Conservation (phyloP, 2,329 filamentous ascomycete genomes). For the Exserohilum rostratum region DNA sequence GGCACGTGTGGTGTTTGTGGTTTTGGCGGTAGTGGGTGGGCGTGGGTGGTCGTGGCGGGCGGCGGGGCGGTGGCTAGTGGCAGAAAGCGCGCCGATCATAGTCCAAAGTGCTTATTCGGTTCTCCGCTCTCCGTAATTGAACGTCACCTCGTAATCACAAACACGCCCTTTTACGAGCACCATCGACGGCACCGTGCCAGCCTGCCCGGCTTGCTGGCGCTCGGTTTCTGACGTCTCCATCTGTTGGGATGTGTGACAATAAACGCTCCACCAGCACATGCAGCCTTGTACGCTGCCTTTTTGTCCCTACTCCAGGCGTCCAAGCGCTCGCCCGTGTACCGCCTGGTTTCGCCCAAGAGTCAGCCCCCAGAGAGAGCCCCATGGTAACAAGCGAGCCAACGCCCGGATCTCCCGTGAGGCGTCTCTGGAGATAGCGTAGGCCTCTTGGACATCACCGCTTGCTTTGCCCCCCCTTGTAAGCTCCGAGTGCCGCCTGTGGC, state of each 20-base stretch:
- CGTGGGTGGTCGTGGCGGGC: no score
- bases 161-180: slow-evolving; percentile 9
- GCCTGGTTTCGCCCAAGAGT: slow-evolving; percentile 19
- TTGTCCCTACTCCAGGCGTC: slow-evolving; percentile 7
- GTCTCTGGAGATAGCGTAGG: slow-evolving; percentile 16
- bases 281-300: neutral
- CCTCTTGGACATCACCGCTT: slow-evolving; percentile 5
- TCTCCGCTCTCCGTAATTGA: slow-evolving; percentile 18
- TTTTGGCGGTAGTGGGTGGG: neutral
- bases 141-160: slow-evolving; percentile 18
- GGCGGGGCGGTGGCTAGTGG: slow-evolving; percentile 5
- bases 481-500: slow-evolving; percentile 15
- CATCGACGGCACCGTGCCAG: slow-evolving; percentile 4
- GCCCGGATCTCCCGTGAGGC: slow-evolving; percentile 6
- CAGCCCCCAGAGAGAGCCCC: slow-evolving; percentile 12
- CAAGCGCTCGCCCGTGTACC: slow-evolving; percentile 5
- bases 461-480: slow-evolving; percentile 13
- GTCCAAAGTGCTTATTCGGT: slow-evolving; percentile 15
- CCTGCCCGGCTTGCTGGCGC: neutral
- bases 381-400: slow-evolving; percentile 14
- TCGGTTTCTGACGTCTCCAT: neutral
- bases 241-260: neutral
- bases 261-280: neutral
- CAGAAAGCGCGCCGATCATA: slow-evolving; percentile 12
- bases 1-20: slow-evolving; percentile 2